A percentile compares a stretch with the other conserved stretches of the same genome.
phyloP scores from a whole-genome alignment of 1,284 basidiomycete genomes.

The Coniophora puteana region DNA sequence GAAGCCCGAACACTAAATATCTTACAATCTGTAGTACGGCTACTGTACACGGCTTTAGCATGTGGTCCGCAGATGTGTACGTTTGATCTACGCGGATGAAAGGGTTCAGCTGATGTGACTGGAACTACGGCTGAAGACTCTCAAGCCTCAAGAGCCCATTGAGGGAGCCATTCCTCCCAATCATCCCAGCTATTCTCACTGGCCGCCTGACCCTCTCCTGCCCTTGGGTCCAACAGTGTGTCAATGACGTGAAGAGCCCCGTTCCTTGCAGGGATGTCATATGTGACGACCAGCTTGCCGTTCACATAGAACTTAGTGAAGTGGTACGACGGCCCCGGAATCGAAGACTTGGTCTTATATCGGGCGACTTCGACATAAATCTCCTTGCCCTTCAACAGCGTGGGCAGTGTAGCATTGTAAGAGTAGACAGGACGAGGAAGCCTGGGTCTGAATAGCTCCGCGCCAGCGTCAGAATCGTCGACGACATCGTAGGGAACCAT shows the following conservation, averaged over 20 bases:
- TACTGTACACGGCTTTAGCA: too few relatives aligned
- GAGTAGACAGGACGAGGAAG: slow-evolving; percentile 36
- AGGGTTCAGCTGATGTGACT: too few relatives aligned
- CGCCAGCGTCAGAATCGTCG: slow-evolving; percentile 1
- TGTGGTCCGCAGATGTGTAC: too few relatives aligned
- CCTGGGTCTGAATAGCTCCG: slow-evolving; percentile 1
- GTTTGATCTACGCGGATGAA: too few relatives aligned
- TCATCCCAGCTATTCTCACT: slow-evolving; percentile 44
- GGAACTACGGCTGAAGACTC: background rate
- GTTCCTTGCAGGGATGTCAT: slow-evolving; percentile 58
- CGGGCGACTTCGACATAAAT: slow-evolving; percentile 44
- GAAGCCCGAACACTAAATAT: too few relatives aligned
- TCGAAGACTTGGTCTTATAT: slow-evolving; percentile 39
- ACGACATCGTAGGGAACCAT: background rate
- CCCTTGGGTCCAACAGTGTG: slow-evolving; percentile 47
- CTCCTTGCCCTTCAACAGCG: slow-evolving; percentile 45
- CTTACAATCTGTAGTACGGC: too few relatives aligned
- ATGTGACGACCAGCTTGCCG: slow-evolving; percentile 38
- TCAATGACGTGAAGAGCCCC: slow-evolving; percentile 59
- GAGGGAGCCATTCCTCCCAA: slow-evolving; percentile 56
- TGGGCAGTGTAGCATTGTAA: slow-evolving; percentile 43
- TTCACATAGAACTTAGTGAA: slow-evolving; percentile 53
- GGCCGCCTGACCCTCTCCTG: slow-evolving; percentile 22
- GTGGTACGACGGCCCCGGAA: slow-evolving; percentile 33
- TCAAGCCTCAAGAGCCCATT: slow-evolving; percentile 34